These are phyloP conservation scores for Leptographium lundbergii DNA, from an alignment of 2,329 filamentous ascomycete species.

Conservation along the genomic window DNA sequence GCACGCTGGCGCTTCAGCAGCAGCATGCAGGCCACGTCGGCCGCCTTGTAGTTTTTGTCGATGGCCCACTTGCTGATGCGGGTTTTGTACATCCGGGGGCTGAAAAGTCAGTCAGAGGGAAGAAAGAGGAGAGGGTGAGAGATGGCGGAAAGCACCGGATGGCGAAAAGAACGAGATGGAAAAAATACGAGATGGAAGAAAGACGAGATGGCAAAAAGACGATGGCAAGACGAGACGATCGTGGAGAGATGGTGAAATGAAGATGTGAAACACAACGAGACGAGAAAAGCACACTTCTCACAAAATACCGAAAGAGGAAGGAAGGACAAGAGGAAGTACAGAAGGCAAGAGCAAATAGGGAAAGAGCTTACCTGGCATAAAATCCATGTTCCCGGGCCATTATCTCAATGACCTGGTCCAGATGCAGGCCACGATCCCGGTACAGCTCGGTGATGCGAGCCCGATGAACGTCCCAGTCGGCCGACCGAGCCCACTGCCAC, in stretches of 20 bases:
- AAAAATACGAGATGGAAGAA: no score
- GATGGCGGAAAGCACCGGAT: neutral
- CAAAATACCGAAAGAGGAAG: neutral
- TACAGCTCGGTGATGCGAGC: slow-evolving; percentile 18
- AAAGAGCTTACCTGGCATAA: slow-evolving; percentile 13
- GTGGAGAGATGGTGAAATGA: no score
- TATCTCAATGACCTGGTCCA: slow-evolving; percentile 16
- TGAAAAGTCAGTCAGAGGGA: neutral
- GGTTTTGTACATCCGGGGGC: slow-evolving; percentile 22
- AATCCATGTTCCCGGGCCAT: slow-evolving; percentile 16
- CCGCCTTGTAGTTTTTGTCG: slow-evolving; percentile 19
- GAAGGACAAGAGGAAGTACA: neutral
- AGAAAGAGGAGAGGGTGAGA: neutral
- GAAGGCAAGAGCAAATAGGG: neutral
- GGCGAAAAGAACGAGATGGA: no score
- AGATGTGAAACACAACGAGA: no score
- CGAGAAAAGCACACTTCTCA: no score
- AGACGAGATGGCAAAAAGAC: no score
- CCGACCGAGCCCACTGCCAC: slow-evolving; percentile 9
- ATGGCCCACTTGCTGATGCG: slow-evolving; percentile 21
- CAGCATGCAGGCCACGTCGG: slow-evolving; percentile 17
- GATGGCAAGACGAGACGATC: no score
- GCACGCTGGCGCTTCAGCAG: slow-evolving; percentile 15
- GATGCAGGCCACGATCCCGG: slow-evolving; percentile 13
- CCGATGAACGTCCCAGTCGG: slow-evolving; percentile 17